Evolutionary conservation across 345 rosid species (phyloP), one percentile per base, ranked within the genome.

Genomic region (Lumnitzera racemosa): DNA sequence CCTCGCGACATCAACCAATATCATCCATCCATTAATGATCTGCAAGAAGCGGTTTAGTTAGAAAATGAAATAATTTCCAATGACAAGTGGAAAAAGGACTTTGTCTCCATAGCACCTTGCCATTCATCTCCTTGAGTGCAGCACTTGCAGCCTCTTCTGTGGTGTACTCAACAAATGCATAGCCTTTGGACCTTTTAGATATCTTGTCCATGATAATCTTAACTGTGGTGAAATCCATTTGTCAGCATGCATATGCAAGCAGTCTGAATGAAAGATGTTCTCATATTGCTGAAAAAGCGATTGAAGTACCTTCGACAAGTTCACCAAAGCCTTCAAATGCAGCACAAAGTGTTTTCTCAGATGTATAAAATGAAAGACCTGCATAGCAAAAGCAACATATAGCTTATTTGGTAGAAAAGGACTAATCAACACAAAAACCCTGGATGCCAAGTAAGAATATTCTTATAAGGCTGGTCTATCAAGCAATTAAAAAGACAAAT

Each of bases 21-120:
- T 92, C 98, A 92, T 83, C 98, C 98, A 92, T 41, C 98, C 98
- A 61, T 92, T 92, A 20, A 92, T 92, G 79, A 92, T 92, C 96
- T 92, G 83, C 67, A 47, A 55, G 51, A 50, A 64, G 11, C n/a
- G n/a, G 60, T n/a, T 46, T 41, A 24, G 20, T 56, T 56, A 24
- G 49, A 62, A 43, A 72, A 1, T 4, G 43, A 36, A 36, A 36
- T 1, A 36, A 36, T 9, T 36, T 36, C 6, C 11, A 3, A 36
- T 36, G 6, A 7, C 43, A 36, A 9, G 43, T 36, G 43, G 43
- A 9, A 36, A 1, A 7, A 36, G 43, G 43, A 36, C 43, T 36
- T 7, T 9, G 10, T 36, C 43, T 36, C 10, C 11, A 9, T 36
- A 36, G 58, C 73, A 87, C 98, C 94, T 92, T 82, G 67, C 96